Evolutionary conservation across 108 stramenopile genomes (phyloP), one percentile per base, ranked within the genome.

Genomic region (Cyclostephanos tholiformis): DNA sequence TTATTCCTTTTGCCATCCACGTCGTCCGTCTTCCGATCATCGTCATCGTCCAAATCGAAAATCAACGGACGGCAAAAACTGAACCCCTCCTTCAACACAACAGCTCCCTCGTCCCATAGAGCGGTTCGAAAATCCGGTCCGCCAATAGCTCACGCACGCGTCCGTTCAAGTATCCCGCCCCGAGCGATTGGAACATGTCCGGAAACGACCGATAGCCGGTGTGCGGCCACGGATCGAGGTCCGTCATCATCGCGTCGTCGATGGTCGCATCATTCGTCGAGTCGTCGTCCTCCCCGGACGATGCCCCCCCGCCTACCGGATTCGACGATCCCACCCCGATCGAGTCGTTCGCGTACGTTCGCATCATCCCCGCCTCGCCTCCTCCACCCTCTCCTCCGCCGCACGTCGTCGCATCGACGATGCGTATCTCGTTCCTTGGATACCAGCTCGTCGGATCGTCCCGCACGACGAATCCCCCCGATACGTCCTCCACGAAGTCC

Each of bases 51-150:
- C 60, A 75, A 48, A 52, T 75, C 62, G 50, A 70, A 60, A 39
- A 72, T 71, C 67, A 65, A 75, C 50, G 74, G 85, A 43, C 85
- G 70, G 63, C 65, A 46, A 69, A 83, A 86, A 7, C 75, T 76
- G 65, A 91, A 91, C 26, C 91, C 91, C 69, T 91, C 91, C 50
- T 89, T 87, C 22, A 86, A 61, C 63, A 80, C 41, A 83, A 62
- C 25, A 91, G 72, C 46, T 85, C 71, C 35, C 60, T 25, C 2
- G 88, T 89, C 36, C 77, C 81, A 65, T 69, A 86, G 20, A 91
- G 66, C 16, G 83, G 88, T 59, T 84, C 82, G 81, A 86, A 89
- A n/a, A 89, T 46, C 35, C 84, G 74, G 7, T 80, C 67, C 6
- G 91, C 88, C 56, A 91, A 69, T 8, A 71, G 50, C 49, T 89